Conservation (phyloP, 306 rosid genomes). For the Prinsepia uniflora region DNA sequence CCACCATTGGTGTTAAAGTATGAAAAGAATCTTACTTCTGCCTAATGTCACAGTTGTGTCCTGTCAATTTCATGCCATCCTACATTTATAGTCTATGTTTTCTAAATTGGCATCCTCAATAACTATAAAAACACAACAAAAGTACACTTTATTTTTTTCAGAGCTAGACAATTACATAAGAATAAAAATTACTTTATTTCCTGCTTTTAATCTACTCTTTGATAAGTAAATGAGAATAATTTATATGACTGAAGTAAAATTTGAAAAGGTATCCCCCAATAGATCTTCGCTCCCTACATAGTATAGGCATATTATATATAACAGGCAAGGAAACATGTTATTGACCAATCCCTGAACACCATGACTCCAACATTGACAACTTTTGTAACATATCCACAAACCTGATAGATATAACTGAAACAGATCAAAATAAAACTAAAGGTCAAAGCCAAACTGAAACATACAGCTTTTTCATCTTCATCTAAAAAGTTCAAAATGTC, state of each 20-base stretch:
- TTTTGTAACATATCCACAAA: not conserved
- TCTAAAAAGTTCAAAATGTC: constrained; percentile 76
- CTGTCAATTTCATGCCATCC: not conserved
- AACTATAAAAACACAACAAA: not conserved
- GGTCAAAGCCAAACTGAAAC: constrained; percentile 27
- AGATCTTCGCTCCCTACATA: not conserved
- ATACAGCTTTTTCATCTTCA: constrained; percentile 88
- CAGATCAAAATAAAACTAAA: not conserved
- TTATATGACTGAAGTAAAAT: not conserved
- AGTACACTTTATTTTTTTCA: not conserved
- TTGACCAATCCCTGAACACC: not conserved
- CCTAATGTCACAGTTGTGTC: not conserved
- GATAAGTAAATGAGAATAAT: not conserved
- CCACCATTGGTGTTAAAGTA: not conserved
- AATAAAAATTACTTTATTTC: not conserved
- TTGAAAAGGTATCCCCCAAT: not conserved
- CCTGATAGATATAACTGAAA: not conserved
- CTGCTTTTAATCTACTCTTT: not conserved
- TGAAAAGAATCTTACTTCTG: not conserved
- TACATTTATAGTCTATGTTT: no score
- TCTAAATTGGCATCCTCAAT: not conserved
- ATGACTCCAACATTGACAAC: constrained; percentile 3
- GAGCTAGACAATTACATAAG: not conserved
- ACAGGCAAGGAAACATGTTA: not conserved
- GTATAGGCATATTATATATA: not conserved